Evolutionary conservation across 2,329 filamentous ascomycete genomes (phyloP).

Genomic region (Calonectria pseudoreteaudii): DNA sequence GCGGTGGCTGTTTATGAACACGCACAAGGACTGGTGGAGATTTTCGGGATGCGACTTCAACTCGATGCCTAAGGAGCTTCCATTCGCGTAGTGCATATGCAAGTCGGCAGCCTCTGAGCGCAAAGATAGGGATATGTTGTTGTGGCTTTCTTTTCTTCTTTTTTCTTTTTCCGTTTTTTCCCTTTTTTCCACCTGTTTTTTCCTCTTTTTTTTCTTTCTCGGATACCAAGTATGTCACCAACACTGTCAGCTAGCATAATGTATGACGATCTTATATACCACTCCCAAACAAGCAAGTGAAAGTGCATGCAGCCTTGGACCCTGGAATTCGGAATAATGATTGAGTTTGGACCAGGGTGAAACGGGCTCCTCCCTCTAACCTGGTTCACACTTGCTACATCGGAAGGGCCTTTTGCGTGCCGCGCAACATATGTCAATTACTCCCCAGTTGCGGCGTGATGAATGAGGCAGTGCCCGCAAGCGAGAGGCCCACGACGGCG

Average conservation of each 20-base stretch:
- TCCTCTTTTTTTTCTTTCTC: not conserved
- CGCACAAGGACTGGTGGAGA: conserved; percentile 51
- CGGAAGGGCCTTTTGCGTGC: not conserved
- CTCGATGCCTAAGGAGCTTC: conserved; percentile 48
- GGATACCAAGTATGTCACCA: not conserved
- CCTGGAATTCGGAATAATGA: not conserved
- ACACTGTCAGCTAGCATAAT: not conserved
- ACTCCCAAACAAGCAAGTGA: not conserved
- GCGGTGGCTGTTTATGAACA: conserved; percentile 48
- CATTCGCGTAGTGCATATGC: conserved; percentile 44
- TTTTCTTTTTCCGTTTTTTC: no score
- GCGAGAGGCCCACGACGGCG: not conserved
- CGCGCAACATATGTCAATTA: not conserved
- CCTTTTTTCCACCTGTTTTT: not conserved
- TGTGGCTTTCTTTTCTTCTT: not conserved
- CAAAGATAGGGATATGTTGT: not conserved
- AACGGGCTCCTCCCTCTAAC: not conserved
- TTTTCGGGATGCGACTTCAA: conserved; percentile 48
- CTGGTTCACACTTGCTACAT: not conserved
- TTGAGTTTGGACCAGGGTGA: not conserved
- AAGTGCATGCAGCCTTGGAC: not conserved
- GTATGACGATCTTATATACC: not conserved
- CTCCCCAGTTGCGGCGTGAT: not conserved
- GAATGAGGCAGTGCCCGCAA: conserved; percentile 18
- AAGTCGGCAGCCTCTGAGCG: not conserved